Evolutionary conservation across 257 asterid species (phyloP).

Genomic region (Lavandula angustifolia): DNA sequence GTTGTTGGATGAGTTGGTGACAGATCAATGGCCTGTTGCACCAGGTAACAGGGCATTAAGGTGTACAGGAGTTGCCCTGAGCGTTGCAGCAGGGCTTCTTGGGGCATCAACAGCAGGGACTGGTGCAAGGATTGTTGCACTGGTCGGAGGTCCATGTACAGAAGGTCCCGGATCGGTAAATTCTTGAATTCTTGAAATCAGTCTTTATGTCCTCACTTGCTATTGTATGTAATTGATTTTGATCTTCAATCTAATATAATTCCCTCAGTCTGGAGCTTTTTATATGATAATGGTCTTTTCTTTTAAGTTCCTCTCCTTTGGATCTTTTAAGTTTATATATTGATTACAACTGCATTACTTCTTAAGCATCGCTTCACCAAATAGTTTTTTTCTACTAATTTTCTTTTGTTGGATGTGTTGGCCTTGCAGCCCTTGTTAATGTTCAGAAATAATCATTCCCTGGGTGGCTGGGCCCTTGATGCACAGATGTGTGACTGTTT

Average conservation of each 20-base stretch:
- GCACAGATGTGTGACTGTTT: conserved; percentile 7
- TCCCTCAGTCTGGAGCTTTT: not conserved
- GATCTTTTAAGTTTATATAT: not conserved
- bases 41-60: conserved; percentile 80
- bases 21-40: conserved; percentile 85
- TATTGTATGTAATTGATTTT: not conserved
- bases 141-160: conserved; percentile 98
- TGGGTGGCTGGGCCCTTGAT: not conserved
- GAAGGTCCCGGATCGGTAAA: conserved; percentile 99
- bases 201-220: conserved; percentile 2
- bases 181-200: conserved; percentile 32
- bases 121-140: conserved; percentile 81
- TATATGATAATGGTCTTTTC: conserved; percentile 1
- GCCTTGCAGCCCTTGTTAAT: conserved; percentile 1
- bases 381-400: not conserved
- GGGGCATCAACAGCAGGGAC: conserved; percentile 84
- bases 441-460: not conserved
- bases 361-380: not conserved
- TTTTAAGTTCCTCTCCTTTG: not conserved
- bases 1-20: conserved; percentile 88
- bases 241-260: not conserved
- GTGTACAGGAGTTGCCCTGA: conserved; percentile 92
- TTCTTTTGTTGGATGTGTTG: not conserved
- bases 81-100: conserved; percentile 89
- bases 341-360: not conserved